Conservation (phyloP, 805 yeast genomes). For the Wickerhamomyces pijperi region DNA sequence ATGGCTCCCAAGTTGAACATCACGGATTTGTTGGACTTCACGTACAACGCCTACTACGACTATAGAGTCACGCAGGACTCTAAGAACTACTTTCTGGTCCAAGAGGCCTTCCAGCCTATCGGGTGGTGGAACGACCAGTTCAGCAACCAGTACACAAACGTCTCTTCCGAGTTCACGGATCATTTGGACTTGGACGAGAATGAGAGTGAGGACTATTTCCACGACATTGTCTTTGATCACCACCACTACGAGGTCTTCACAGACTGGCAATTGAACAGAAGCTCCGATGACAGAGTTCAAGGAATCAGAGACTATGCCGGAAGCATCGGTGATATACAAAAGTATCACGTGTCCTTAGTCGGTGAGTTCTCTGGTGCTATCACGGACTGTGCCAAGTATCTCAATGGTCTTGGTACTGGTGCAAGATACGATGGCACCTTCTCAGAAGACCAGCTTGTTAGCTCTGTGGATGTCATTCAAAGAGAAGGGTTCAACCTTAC, state of each 20-base stretch:
- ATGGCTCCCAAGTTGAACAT: constrained; percentile 40
- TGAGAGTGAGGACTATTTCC: constrained; percentile 27
- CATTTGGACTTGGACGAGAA: constrained; percentile 4
- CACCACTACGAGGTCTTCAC: constrained; percentile 87
- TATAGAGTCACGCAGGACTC: constrained; percentile 14
- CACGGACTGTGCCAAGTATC: constrained; percentile 61
- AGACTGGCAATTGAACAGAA: constrained; percentile 41
- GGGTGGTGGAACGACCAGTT: constrained; percentile 45
- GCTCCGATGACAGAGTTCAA: constrained; percentile 22
- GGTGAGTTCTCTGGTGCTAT: constrained; percentile 69
- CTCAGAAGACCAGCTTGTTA: constrained; percentile 6
- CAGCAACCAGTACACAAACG: constrained; percentile 19
- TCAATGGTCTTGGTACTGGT: constrained; percentile 61
- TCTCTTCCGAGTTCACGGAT: constrained; percentile 19
- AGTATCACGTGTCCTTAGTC: constrained; percentile 39
- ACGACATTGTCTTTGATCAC: constrained; percentile 68
- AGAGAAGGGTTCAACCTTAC: background rate
- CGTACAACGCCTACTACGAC: constrained; percentile 21
- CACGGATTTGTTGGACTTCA: constrained; percentile 19
- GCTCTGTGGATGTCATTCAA: background rate
- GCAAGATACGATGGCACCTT: constrained; percentile 47
- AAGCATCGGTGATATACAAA: constrained; percentile 19
- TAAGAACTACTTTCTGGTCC: constrained; percentile 38
- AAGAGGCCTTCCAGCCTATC: constrained; percentile 51
- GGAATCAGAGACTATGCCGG: constrained; percentile 23